Evolutionary conservation across 257 asterid species (phyloP), one percentile per base, ranked within the genome.

Genomic region (Solanum habrochaites): DNA sequence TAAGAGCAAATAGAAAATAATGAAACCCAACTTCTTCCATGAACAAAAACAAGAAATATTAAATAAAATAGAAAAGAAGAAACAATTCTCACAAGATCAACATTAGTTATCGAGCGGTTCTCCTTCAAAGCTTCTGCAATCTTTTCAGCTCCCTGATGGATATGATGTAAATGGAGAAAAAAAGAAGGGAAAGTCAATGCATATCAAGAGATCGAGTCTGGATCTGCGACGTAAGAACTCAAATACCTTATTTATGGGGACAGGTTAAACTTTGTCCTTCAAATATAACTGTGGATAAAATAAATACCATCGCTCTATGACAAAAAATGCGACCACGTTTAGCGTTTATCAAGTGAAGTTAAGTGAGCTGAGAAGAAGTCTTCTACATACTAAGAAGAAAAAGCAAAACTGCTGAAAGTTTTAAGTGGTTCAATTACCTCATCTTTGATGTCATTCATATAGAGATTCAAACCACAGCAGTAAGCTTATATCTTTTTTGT

Each of bases 371-470:
- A 73, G 31, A 21, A 73, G 81, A 20, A 20, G 81, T 73, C 25
- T 20, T 64, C 8, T 25, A 64, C 70, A 64, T 6, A 73, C 32
- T 39, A 39, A 21, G 31, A 20, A 37, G 23, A 73, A 39, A n/a
- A n/a, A n/a, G n/a, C n/a, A n/a, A n/a, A 42, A 58, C 13, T 64
- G 35, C n/a, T 62, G 49, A 43, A 82, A 69, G 66, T 45, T 45
- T 7, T 45, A 47, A 27, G 42, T 78, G 84, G 56, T 78, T 45
- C 23, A 37, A 60, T 43, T 92, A 94, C 99, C 98, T 96, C 99
- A 89, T 97, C 99, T 90, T 89, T 87, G 73, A 95, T 96, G 90
- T 97, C 99, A 87, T 97, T 97, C 98, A 94, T 97, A 90, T 94
- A 97, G 87, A 97, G 95, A 89, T 88, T 97, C 87, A 97, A 97